These are phyloP conservation scores for Pseudogymnoascus sp. DNA, from an alignment of 2,329 filamentous ascomycete genomes.

Conservation along the genomic window DNA sequence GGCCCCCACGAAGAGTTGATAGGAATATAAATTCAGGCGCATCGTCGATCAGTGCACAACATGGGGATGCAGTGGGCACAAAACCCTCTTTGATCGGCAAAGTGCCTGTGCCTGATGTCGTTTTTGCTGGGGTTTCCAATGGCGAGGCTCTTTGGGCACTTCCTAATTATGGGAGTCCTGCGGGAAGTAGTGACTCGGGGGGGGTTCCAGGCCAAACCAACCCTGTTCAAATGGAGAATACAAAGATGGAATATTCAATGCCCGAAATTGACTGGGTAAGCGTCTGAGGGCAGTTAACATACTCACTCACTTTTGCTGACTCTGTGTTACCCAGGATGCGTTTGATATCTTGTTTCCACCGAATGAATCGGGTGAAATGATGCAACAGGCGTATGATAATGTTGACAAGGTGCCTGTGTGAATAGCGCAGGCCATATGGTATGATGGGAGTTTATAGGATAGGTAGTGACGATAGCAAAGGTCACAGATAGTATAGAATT, in stretches of 20 bases:
- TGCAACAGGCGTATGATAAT: neutral
- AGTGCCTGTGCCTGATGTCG: constrained; percentile 20
- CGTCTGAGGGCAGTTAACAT: constrained; percentile 16
- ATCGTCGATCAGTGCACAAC: neutral
- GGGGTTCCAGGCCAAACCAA: constrained; percentile 25
- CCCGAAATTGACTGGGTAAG: constrained; percentile 62
- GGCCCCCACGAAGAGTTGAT: constrained; percentile 17
- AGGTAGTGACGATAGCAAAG: neutral
- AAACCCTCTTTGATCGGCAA: constrained; percentile 4
- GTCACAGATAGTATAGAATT: neutral
- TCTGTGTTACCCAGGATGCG: constrained; percentile 19
- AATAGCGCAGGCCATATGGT: neutral
- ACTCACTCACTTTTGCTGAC: neutral
- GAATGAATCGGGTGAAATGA: constrained; percentile 15
- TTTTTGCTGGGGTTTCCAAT: constrained; percentile 42
- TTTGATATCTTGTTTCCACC: constrained; percentile 29
- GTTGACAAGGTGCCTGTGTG: neutral
- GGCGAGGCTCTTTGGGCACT: constrained; percentile 42
- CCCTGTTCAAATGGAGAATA: neutral
- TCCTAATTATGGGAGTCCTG: constrained; percentile 36
- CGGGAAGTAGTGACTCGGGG: constrained; percentile 37
- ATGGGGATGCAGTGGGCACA: neutral
- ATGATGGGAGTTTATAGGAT: neutral
- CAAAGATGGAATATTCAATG: constrained; percentile 31
- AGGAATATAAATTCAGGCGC: constrained; percentile 1